Conservation (phyloP, 164 flowering plant genomes). For the Taxillus chinensis region DNA sequence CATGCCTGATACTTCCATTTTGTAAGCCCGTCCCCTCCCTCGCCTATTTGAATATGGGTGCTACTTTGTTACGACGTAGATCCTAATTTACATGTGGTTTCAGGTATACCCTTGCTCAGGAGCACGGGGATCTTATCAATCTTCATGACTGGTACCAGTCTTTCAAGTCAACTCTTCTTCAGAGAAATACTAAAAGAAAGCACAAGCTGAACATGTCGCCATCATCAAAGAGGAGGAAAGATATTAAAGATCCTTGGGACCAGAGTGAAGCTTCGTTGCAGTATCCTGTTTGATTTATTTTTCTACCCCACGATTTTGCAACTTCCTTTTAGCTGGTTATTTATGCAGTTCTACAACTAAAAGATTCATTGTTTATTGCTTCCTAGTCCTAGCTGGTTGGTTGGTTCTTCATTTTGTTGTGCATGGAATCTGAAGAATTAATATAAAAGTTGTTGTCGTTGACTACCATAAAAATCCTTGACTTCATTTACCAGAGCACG, state of each 20-base stretch:
- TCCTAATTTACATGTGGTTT: constrained; percentile 4
- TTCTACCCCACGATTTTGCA: neutral
- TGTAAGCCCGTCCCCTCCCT: constrained; percentile 26
- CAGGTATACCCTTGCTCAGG: constrained; percentile 74
- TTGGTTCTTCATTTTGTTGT: too few relatives aligned
- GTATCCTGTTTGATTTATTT: constrained; percentile 39
- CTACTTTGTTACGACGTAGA: too few relatives aligned
- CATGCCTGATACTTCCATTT: constrained; percentile 72
- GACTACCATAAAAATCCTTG: constrained; percentile 15
- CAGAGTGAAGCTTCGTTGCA: constrained; percentile 57
- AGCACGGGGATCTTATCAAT: constrained; percentile 93
- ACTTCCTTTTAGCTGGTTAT: neutral
- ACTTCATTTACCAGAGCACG: constrained; percentile 49
- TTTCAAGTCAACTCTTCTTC: constrained; percentile 39
- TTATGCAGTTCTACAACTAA: too few relatives aligned
- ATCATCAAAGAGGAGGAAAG: constrained; percentile 48
- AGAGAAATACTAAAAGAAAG: constrained; percentile 25
- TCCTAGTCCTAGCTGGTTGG: too few relatives aligned
- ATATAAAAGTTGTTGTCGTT: too few relatives aligned
- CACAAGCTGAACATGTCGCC: constrained; percentile 41
- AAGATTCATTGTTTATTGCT: too few relatives aligned
- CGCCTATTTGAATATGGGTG: too few relatives aligned
- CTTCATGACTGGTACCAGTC: constrained; percentile 93
- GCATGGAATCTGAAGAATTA: too few relatives aligned
- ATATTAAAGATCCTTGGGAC: constrained; percentile 18